phyloP scores from a whole-genome alignment of 2,329 filamentous ascomycete species.

The Cryphonectria japonica region DNA sequence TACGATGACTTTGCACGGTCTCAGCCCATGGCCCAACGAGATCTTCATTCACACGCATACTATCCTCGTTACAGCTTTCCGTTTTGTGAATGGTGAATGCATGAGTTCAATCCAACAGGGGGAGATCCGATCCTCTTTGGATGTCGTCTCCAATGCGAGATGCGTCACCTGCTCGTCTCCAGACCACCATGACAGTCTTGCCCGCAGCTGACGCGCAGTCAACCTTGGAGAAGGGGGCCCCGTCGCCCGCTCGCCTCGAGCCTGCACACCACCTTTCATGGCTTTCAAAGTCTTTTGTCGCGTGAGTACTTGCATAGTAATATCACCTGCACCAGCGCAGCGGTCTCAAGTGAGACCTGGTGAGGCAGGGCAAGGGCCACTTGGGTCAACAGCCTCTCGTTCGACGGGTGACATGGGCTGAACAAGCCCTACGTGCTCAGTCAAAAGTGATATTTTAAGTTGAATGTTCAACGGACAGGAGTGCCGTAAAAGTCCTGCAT shows the following conservation, averaged over 20 bases:
- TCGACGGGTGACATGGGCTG: background rate
- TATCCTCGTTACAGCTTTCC: background rate
- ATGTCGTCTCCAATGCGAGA: background rate
- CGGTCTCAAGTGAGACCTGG: background rate
- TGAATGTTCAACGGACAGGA: background rate
- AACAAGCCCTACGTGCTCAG: background rate
- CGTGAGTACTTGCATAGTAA: background rate
- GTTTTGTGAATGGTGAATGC: background rate
- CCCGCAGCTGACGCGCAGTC: conserved; percentile 22
- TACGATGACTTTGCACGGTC: background rate
- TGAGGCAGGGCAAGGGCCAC: background rate
- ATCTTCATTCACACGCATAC: background rate
- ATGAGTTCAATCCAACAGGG: background rate
- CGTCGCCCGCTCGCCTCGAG: conserved; percentile 1
- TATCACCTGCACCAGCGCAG: conserved; percentile 1
- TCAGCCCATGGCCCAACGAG: background rate
- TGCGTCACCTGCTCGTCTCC: conserved; percentile 7
- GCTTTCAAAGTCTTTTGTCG: background rate
- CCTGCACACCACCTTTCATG: conserved; percentile 6
- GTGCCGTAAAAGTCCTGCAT: background rate
- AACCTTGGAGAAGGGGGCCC: background rate
- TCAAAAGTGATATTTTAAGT: background rate
- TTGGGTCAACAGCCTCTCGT: background rate
- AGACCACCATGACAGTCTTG: conserved; percentile 6
- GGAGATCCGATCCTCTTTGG: background rate